phyloP scores from a whole-genome alignment of 345 rosid species.

The Luvunga scandens region DNA sequence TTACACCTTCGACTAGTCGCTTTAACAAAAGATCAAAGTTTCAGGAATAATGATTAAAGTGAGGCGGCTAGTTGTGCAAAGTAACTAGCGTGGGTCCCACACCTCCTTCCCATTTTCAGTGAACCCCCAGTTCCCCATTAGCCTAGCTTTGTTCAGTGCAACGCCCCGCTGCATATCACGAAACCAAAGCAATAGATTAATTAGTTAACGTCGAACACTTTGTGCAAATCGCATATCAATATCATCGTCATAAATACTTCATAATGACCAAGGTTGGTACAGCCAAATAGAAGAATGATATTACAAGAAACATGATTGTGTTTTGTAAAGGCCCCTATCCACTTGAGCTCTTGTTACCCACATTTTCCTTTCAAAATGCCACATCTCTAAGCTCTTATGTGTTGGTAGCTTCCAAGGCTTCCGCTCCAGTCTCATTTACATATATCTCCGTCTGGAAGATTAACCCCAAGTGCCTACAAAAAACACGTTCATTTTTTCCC shows the following conservation, averaged over 20 bases:
- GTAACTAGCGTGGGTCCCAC: conserved; percentile 10
- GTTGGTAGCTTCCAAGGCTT: too few species aligned
- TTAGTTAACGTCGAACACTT: too few species aligned
- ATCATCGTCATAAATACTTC: conserved; percentile 13
- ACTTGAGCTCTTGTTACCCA: background rate
- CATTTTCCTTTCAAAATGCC: background rate
- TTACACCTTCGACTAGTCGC: conserved; percentile 18
- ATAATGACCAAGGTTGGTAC: background rate
- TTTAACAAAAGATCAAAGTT: conserved; percentile 20
- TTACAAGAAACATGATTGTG: background rate
- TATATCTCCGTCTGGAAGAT: too few species aligned
- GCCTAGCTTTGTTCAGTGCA: conserved; percentile 1
- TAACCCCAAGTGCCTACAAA: background rate
- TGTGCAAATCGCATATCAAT: background rate
- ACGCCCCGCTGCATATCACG: background rate
- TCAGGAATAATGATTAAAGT: conserved; percentile 34
- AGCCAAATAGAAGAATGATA: too few species aligned
- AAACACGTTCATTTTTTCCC: background rate
- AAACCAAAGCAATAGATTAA: background rate
- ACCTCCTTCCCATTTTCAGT: conserved; percentile 4
- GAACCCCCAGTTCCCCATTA: conserved; percentile 16
- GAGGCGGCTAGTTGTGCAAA: conserved; percentile 8
- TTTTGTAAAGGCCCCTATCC: background rate
- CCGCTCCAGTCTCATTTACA: background rate
- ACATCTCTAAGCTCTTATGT: background rate